Base-by-base conservation (phyloP, 116 monocot species). In the Phalaenopsis hybrid region DNA sequence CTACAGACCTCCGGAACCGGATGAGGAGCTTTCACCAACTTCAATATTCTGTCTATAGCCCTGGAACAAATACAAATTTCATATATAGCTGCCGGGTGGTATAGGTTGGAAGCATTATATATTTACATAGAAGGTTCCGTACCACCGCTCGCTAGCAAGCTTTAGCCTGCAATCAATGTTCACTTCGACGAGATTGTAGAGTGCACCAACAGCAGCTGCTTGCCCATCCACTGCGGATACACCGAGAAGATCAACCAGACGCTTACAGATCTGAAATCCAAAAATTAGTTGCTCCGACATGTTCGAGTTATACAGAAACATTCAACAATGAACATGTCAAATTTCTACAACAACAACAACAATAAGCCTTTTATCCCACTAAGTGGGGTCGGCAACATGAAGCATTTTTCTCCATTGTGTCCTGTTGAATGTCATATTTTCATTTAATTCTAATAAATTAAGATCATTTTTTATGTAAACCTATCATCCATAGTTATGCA, bases 101-200 rank as follows among this genome's bases (percentile, higher is more conserved):
- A 37, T 6, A 25, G 41, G 3, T 73, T 17, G 73, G 43, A 43
- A 43, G 16, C 17, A 31, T 50, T 52, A 20, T 59, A 28, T 8
- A 28, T 46, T 13, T 21, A 37, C 74, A 25, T 0, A 73, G 46
- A 50, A 79, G 79, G 10, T 21, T 45, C 4, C 18, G 63, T 90
- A 98, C 98, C 98, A 98, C 82, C 98, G 68, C 81, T 98, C 98
- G 69, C 88, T 92, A 9, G 92, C 98, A 84, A 98, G 93, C 82
- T 93, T 98, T 57, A 98, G 80, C 69, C 98, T 82, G 83, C 92
- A 93, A 76, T 98, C 95, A 84, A 95, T 86, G 83, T 98, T 95
- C 23, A 95, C 93, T 89, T 95, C 93, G 8, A 93, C 85, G 37
- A 95, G 90, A 77, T 99, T 95, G 83, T 99, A 99, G 41, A 95